These are phyloP conservation scores for Trichosporon sp. DNA, from an alignment of 1,284 basidiomycete genomes.

Conservation along the genomic window DNA sequence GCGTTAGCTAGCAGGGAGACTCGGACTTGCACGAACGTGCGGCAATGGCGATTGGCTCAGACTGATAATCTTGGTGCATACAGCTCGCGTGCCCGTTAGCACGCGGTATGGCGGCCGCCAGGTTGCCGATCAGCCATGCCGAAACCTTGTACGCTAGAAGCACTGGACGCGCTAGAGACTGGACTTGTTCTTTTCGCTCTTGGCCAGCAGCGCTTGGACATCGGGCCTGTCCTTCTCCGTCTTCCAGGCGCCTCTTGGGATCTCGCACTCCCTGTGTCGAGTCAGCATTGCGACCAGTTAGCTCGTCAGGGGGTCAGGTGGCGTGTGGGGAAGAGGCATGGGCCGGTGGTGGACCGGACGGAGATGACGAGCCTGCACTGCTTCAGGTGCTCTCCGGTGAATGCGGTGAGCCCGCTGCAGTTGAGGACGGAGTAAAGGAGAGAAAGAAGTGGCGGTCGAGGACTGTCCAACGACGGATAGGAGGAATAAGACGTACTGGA, in stretches of 20 bases:
- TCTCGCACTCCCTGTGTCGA: constrained; percentile 10
- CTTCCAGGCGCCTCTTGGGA: constrained; percentile 13
- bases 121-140: not conserved
- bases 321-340: not conserved
- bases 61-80: not conserved
- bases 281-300: constrained; percentile 2
- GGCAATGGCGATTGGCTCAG: not conserved
- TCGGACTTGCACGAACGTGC: not conserved
- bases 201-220: constrained; percentile 1
- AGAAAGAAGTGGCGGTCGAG: constrained; percentile 2
- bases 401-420: not conserved
- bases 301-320: not conserved
- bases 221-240: not conserved
- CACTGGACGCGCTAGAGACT: not conserved
- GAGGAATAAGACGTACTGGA: constrained; percentile 58
- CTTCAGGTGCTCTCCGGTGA: constrained; percentile 1
- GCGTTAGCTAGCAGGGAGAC: not conserved
- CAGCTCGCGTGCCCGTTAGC: constrained; percentile 6
- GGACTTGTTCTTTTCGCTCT: not conserved
- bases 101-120: not conserved
- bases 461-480: constrained; percentile 2
- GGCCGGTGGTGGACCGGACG: not conserved
- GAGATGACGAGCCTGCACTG: not conserved
- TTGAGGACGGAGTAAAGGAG: constrained; percentile 4
- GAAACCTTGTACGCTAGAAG: not conserved